These are phyloP conservation scores for Endocalyx cinctus DNA, from an alignment of 2,329 filamentous ascomycete species.

Conservation along the genomic window DNA sequence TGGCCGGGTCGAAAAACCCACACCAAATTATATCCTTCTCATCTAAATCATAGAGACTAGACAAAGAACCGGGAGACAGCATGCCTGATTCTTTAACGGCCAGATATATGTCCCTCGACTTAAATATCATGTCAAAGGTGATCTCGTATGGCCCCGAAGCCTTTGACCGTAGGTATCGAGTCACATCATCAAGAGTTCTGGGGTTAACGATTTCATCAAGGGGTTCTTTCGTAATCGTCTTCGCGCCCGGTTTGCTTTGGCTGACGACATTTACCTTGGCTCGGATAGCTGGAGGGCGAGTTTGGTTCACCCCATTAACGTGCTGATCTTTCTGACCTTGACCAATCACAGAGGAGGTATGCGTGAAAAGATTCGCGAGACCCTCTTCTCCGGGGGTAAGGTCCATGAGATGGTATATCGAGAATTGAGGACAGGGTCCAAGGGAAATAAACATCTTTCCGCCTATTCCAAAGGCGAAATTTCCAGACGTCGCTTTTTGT, in stretches of 20 bases:
- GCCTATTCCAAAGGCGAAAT: conserved; percentile 42
- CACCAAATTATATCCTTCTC: conserved; percentile 30
- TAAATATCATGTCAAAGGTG: conserved; percentile 49
- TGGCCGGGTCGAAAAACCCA: conserved; percentile 40
- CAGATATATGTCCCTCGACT: conserved; percentile 25
- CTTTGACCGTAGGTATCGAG: conserved; percentile 42
- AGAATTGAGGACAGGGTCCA: conserved; percentile 39
- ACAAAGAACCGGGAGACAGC: conserved; percentile 30
- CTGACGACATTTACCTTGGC: conserved; percentile 1
- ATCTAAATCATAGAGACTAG: conserved; percentile 22
- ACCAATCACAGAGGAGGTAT: conserved; percentile 1
- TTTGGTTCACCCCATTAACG: no score
- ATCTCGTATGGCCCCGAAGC: conserved; percentile 48
- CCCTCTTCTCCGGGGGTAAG: conserved; percentile 24
- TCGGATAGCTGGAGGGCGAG: no score
- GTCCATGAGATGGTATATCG: conserved; percentile 45
- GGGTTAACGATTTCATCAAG: conserved; percentile 1
- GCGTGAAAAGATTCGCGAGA: conserved; percentile 1
- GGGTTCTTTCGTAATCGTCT: conserved; percentile 2
- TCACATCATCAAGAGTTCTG: conserved; percentile 27
- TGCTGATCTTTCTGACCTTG: no score
- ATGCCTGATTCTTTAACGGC: conserved; percentile 31
- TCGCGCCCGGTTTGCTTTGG: background rate
- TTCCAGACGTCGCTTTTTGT: conserved; percentile 49
- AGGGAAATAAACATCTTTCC: conserved; percentile 31